A percentile compares a stretch with the other conserved stretches of the same genome.
These are phyloP conservation scores for Albifimbria verrucaria DNA, from an alignment of 2,329 filamentous ascomycete species.

Conservation along the genomic window DNA sequence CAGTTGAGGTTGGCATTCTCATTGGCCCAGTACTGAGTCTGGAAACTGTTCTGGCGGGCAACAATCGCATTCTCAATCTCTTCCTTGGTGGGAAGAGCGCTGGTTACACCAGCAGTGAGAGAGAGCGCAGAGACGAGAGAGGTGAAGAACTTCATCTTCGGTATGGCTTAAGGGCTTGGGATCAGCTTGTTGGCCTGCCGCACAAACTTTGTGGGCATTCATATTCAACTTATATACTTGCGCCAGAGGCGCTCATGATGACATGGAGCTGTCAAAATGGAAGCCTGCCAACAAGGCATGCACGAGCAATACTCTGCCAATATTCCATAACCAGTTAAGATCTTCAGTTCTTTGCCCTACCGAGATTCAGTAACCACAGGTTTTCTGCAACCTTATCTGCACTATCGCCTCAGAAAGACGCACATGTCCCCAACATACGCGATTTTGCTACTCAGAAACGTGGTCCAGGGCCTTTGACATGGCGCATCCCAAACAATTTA, in stretches of 20 bases:
- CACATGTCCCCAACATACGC: not conserved
- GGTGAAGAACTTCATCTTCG: not conserved
- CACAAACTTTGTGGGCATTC: not conserved
- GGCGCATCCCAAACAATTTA: too few species aligned
- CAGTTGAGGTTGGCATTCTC: constrained; percentile 6
- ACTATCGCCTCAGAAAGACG: not conserved
- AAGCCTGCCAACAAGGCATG: too few species aligned
- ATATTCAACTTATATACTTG: not conserved
- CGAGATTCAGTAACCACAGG: not conserved
- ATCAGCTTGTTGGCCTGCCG: too few species aligned
- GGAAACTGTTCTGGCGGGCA: constrained; percentile 1
- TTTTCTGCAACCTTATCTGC: not conserved
- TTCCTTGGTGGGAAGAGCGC: not conserved
- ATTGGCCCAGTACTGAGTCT: constrained; percentile 6
- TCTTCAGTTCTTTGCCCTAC: not conserved
- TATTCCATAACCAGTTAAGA: not conserved
- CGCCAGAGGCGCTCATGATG: not conserved
- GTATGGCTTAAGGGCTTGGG: too few species aligned
- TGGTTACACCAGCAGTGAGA: not conserved
- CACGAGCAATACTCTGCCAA: too few species aligned
- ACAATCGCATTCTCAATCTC: not conserved
- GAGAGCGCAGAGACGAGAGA: not conserved
- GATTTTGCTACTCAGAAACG: too few species aligned
- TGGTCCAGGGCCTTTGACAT: too few species aligned
- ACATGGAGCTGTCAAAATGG: too few species aligned